These are phyloP conservation scores for Colletotrichum tabaci DNA, from an alignment of 2,329 filamentous ascomycete species.

Conservation along the genomic window DNA sequence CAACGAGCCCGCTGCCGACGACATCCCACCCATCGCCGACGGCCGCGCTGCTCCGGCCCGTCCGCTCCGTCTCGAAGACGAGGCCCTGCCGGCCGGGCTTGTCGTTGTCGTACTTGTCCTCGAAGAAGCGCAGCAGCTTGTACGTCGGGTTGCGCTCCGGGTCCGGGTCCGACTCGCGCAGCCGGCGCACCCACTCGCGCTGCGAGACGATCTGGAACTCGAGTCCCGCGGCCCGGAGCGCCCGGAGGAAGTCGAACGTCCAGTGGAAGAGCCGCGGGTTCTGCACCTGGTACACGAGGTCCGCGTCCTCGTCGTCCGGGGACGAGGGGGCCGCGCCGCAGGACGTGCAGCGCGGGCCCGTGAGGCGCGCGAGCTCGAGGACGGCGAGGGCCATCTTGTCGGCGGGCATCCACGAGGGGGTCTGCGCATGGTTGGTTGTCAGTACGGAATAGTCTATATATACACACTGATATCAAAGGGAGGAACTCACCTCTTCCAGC, in stretches of 20 bases:
- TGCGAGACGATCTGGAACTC: slow-evolving; percentile 59
- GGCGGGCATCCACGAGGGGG: slow-evolving; percentile 61
- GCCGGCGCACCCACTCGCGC: slow-evolving; percentile 60
- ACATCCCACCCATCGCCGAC: slow-evolving; percentile 55
- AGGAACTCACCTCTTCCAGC: slow-evolving; percentile 54
- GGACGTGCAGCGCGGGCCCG: slow-evolving; percentile 47
- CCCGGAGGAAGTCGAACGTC: slow-evolving; percentile 67
- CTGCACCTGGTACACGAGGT: slow-evolving; percentile 66
- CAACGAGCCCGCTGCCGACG: slow-evolving; percentile 55
- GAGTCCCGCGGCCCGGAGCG: slow-evolving; percentile 61
- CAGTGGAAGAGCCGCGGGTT: slow-evolving; percentile 65
- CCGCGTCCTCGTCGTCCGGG: slow-evolving; percentile 35
- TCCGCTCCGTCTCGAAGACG: slow-evolving; percentile 55
- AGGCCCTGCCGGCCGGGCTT: slow-evolving; percentile 53
- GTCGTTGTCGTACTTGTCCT: slow-evolving; percentile 65
- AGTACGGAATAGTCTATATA: slow-evolving; percentile 56
- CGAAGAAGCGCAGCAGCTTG: slow-evolving; percentile 67
- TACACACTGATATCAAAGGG: too few relatives aligned
- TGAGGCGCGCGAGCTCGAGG: slow-evolving; percentile 52
- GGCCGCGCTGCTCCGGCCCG: slow-evolving; percentile 49
- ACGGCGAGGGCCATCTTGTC: slow-evolving; percentile 60
- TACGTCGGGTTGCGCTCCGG: slow-evolving; percentile 64
- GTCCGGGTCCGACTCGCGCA: slow-evolving; percentile 63
- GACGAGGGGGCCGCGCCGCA: slow-evolving; percentile 43
- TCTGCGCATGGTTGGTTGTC: slow-evolving; percentile 61